phyloP scores from a whole-genome alignment of 495 filamentous ascomycete species.

The Terfezia claveryi region DNA sequence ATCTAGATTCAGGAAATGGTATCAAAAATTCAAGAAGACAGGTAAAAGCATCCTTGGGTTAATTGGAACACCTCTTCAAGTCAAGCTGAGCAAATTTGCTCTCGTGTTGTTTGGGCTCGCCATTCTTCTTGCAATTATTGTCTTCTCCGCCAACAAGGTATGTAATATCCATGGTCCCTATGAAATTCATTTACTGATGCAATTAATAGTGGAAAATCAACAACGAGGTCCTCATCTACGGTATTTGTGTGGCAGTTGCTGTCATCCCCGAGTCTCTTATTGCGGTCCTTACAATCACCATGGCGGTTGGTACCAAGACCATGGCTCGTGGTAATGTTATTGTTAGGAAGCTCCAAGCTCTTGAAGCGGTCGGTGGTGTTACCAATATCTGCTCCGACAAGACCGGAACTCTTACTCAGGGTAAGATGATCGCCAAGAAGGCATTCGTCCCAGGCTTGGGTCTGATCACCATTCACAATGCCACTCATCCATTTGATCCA shows the following conservation, averaged over 20 bases:
- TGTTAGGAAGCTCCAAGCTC: conserved; percentile 40
- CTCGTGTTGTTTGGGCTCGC: conserved; percentile 46
- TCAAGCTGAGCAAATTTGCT: conserved; percentile 48
- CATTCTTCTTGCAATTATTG: conserved; percentile 45
- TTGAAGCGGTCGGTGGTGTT: conserved; percentile 39
- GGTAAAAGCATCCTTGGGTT: conserved; percentile 37
- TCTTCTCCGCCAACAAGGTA: conserved; percentile 36
- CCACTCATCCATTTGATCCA: conserved; percentile 17
- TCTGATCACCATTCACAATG: conserved; percentile 14
- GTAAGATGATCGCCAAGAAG: conserved; percentile 35
- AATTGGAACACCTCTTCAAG: conserved; percentile 44
- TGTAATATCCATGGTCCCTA: not conserved
- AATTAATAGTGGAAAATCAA: conserved; percentile 28
- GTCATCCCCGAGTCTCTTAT: conserved; percentile 60
- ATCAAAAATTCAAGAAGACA: conserved; percentile 13
- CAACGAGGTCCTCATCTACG: conserved; percentile 45
- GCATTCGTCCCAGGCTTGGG: conserved; percentile 21
- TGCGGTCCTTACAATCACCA: conserved; percentile 54
- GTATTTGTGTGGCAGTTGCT: conserved; percentile 41
- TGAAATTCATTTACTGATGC: no score
- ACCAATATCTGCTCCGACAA: conserved; percentile 42
- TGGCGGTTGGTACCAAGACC: conserved; percentile 48
- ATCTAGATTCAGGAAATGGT: not conserved
- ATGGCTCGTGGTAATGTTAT: conserved; percentile 51
- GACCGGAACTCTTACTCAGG: conserved; percentile 40